phyloP scores from a whole-genome alignment of 2,329 filamentous ascomycete genomes.

The Nemania abortiva region DNA sequence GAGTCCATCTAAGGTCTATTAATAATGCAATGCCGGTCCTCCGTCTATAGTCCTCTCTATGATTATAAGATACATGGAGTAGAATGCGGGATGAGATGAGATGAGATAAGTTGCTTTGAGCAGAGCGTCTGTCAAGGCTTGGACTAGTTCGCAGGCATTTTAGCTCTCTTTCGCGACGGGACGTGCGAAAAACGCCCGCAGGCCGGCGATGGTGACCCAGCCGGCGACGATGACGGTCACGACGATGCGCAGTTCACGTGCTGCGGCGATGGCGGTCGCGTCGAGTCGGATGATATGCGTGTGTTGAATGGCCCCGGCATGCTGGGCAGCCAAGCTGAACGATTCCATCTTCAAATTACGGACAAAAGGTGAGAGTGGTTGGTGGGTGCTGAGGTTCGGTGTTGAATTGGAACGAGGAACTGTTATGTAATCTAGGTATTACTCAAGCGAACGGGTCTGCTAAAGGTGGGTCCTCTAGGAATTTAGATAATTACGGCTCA shows the following conservation, averaged over 20 bases:
- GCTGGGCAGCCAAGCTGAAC: slow-evolving; percentile 52
- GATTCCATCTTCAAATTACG: slow-evolving; percentile 49
- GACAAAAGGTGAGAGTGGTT: background rate
- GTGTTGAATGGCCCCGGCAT: slow-evolving; percentile 53
- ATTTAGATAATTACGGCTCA: too few species aligned
- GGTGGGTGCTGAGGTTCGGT: background rate
- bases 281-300: slow-evolving; percentile 51
- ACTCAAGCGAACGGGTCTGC: too few species aligned
- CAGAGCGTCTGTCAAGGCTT: background rate
- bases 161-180: slow-evolving; percentile 7
- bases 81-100: background rate
- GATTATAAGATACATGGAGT: slow-evolving; percentile 12
- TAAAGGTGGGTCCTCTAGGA: too few species aligned
- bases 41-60: slow-evolving; percentile 12
- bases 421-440: too few species aligned
- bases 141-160: background rate
- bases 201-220: slow-evolving; percentile 52
- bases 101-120: background rate
- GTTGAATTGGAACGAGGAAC: background rate
- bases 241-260: slow-evolving; percentile 51
- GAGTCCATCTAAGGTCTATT: background rate
- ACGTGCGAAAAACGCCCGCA: slow-evolving; percentile 43
- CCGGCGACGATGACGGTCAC: slow-evolving; percentile 49
- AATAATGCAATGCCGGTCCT: slow-evolving; percentile 6
- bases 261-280: slow-evolving; percentile 43